These are phyloP conservation scores for Agaricus sinodeliciosus DNA, from an alignment of 768 basidiomycete genomes.

Conservation along the genomic window DNA sequence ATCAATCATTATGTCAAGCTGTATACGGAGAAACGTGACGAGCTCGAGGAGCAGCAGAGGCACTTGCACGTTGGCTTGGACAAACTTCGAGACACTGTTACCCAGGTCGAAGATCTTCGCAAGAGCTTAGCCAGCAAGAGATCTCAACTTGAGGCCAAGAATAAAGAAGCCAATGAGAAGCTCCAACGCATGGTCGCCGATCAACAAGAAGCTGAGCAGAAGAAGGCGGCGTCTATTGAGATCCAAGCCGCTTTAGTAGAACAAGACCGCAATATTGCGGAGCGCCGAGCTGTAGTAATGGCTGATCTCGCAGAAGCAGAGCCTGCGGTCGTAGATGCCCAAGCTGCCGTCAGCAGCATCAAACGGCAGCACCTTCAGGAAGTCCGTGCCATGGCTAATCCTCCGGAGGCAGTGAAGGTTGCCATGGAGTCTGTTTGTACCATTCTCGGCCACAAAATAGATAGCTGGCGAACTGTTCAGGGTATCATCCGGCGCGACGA, in stretches of 20 bases:
- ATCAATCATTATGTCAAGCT: constrained; percentile 96
- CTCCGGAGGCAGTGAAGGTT: constrained; percentile 94
- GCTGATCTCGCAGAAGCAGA: constrained; percentile 96
- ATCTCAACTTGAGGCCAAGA: constrained; percentile 86
- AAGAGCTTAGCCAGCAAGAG: constrained; percentile 94
- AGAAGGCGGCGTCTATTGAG: constrained; percentile 93
- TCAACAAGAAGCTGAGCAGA: constrained; percentile 98
- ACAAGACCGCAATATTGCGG: constrained; percentile 84
- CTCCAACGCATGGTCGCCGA: constrained; percentile 96
- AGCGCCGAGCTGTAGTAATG: constrained; percentile 85
- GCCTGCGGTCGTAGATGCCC: constrained; percentile 92
- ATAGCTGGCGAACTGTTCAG: constrained; percentile 94
- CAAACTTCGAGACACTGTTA: constrained; percentile 92
- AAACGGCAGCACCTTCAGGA: constrained; percentile 93
- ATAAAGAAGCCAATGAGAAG: constrained; percentile 95
- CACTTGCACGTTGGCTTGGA: constrained; percentile 98
- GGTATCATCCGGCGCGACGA: constrained; percentile 93
- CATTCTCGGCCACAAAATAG: constrained; percentile 92
- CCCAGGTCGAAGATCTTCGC: constrained; percentile 93
- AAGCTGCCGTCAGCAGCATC: constrained; percentile 95
- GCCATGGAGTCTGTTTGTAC: constrained; percentile 99
- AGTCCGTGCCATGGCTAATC: constrained; percentile 97
- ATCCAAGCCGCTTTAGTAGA: constrained; percentile 91
- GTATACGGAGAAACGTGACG: constrained; percentile 93
- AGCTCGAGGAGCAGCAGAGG: constrained; percentile 96